Evolutionary conservation across 208 protist species (phyloP), one percentile per base, ranked within the genome.

Genomic region (Leishmania guyanensis): DNA sequence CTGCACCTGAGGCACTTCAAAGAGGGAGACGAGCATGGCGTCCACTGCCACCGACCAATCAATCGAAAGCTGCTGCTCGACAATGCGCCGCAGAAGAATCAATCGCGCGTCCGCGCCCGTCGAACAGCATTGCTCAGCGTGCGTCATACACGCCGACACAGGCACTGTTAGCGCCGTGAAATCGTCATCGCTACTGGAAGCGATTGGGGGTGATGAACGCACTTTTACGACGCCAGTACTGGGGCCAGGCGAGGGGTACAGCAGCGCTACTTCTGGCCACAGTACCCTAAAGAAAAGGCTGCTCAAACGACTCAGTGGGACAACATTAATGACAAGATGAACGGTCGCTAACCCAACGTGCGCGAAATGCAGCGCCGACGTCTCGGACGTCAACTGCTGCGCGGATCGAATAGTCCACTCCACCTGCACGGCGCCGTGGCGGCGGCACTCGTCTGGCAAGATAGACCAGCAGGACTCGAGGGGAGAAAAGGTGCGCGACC

Each of bases 391-490:
- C 39, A 79, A 56, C 78, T 81, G 78, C 74, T 73, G 64, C 26
- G 74, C 48, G 22, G 82, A 81, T 58, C 78, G 82, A 20, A 64
- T 17, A 22, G 56, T 79, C 78, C 82, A 86, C 51, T 82, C 78
- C 1, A 77, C 54, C 29, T 76, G 64, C 78, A 69, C 77, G 0
- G 78, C 73, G 5, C 78, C 82, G 29, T 33, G 71, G 12, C 78
- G 82, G 3, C 74, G 64, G 58, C 82, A 86, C 70, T 82, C 82
- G 46, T 86, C 72, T 0, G 78, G 71, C 54, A 86, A n/a, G 50
- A 82, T 76, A 50, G 82, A 76, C 82, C 82, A 86, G 65, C 82
- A 86, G n/a, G 66, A 64, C 56, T 86, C 82, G 20, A 86, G 78
- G 20, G 82, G 82, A 36, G 78, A 75, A 29, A 82, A 80, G 4